Base-by-base conservation (phyloP, 495 filamentous ascomycete genomes). In the Podospora fimiseda region DNA sequence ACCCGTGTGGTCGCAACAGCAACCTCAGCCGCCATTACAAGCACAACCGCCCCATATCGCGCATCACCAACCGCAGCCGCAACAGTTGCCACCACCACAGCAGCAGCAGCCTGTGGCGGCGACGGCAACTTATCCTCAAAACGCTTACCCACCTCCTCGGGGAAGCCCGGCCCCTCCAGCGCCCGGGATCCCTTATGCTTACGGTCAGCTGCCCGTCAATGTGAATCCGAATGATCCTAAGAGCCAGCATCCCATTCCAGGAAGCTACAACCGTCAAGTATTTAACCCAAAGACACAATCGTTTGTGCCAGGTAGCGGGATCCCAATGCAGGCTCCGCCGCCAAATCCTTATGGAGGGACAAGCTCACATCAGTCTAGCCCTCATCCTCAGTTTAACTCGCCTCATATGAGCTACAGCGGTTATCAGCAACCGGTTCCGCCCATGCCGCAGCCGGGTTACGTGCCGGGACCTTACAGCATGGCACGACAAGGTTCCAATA, bases 261-360 rank as follows among this genome's bases (percentile, higher is more conserved):
- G 87, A 15, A 89, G 84, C 68, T 94, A 86, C 67, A 86, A 83
- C 61, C 76, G 89, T 19, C 86, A 89, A 61, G 79, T 86, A 18
- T 95, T 96, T 74, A 95, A 96, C 59, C 91, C 91, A 0, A 90
- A 95, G 67, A 95, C 88, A 9, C 86, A 90, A 53, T 83, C 89
- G 2, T 96, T 96, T 62, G 80, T 95, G 39, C 91, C 91, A 18
- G 76, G 78, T 9, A 74, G 60, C 57, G 64, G 70, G 15, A 74
- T 78, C 18, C 65, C 74, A 3, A 61, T 79, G 74, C 59, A 66
- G 51, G 57, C 66, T 13, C 52, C 60, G 11, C 48, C 58, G 23
- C 60, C 58, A 11, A 58, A 57, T 16, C 61, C 63, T 1, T 71
- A 67, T 46, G 63, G 64, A 24, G 64, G 58, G 13, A 64, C 69